Percentiles rank a stretch among this genome's conserved stretches.
Conservation (phyloP, 2,329 filamentous ascomycete species). For the Venturia pyrina region DNA sequence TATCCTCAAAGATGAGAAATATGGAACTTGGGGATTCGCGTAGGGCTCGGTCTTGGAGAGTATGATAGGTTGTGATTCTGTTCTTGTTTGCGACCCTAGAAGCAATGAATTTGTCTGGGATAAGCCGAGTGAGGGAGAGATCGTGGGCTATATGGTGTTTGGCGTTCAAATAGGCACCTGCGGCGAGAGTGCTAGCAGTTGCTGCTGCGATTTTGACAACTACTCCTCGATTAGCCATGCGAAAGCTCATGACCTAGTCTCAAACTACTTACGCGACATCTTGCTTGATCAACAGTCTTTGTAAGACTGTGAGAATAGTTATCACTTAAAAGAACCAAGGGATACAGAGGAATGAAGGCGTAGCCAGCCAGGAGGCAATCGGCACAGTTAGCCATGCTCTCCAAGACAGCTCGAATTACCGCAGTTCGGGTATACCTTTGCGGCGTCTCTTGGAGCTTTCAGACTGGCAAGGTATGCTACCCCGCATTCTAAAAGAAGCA, state of each 20-base stretch:
- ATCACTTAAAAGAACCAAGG: not conserved
- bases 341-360: not conserved
- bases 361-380: not conserved
- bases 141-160: conserved; percentile 19
- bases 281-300: not conserved
- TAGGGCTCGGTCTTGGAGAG: conserved; percentile 24
- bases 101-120: not conserved
- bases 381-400: not conserved
- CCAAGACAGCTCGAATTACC: not conserved
- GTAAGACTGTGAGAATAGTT: not conserved
- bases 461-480: not conserved
- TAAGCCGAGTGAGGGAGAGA: not conserved
- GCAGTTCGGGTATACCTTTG: not conserved
- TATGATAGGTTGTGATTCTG: conserved; percentile 18
- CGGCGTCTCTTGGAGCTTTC: not conserved
- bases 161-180: conserved; percentile 27
- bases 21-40: conserved; percentile 21
- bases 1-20: conserved; percentile 28
- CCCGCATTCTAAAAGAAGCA: not conserved
- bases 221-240: not conserved
- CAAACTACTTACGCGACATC: not conserved
- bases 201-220: conserved; percentile 13
- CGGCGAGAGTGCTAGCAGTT: conserved; percentile 21
- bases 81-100: not conserved
- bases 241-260: not conserved